Conservation (phyloP, 2,329 filamentous ascomycete genomes). For the Trichoderma aggressivum region DNA sequence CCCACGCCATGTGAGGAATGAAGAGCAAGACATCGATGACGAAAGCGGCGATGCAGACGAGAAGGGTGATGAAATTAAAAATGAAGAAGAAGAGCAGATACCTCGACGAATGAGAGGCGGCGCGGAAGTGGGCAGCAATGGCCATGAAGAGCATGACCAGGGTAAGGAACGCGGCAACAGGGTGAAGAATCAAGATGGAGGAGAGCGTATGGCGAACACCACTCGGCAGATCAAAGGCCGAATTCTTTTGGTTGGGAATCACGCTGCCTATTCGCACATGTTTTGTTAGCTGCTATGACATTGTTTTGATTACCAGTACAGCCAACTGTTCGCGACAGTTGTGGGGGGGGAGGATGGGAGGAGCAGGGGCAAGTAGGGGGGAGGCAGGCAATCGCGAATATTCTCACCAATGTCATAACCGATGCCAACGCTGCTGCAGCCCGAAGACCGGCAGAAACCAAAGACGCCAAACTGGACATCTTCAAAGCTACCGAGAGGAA, state of each 20-base stretch:
- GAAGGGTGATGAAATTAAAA: conserved; percentile 77
- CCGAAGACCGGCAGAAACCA: conserved; percentile 69
- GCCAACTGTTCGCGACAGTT: background rate
- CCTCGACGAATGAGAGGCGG: conserved; percentile 81
- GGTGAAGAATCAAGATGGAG: conserved; percentile 86
- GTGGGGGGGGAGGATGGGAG: background rate
- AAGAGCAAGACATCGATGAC: conserved; percentile 92
- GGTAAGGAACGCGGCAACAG: conserved; percentile 81
- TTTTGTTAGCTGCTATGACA: background rate
- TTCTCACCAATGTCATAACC: conserved; percentile 76
- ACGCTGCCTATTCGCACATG: conserved; percentile 23
- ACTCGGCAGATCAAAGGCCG: conserved; percentile 55
- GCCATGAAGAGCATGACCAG: conserved; percentile 81
- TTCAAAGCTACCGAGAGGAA: conserved; percentile 75
- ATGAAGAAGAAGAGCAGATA: conserved; percentile 85
- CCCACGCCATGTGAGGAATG: conserved; percentile 90
- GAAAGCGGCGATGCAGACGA: conserved; percentile 82
- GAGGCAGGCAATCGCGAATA: background rate
- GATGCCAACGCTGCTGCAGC: conserved; percentile 71
- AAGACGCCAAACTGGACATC: conserved; percentile 87
- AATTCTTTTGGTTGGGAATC: conserved; percentile 28
- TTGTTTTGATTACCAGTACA: background rate
- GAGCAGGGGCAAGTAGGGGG: background rate
- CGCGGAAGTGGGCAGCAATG: conserved; percentile 77
- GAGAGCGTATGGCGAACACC: conserved; percentile 65